Conservation (phyloP, 2,329 filamentous ascomycete genomes). For the Alternaria sp. region DNA sequence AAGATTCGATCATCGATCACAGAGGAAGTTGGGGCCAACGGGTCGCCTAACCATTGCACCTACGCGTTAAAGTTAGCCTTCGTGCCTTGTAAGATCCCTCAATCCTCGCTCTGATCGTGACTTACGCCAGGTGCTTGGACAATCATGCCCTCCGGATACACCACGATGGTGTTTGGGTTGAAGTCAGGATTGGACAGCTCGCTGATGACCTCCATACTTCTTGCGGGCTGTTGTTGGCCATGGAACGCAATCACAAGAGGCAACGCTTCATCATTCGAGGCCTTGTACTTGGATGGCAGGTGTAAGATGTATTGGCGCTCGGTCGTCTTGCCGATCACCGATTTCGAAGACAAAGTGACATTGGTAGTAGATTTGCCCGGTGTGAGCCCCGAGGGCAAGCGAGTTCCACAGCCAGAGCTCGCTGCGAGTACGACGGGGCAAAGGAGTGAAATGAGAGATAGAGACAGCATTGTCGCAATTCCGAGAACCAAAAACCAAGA, state of each 20-base stretch:
- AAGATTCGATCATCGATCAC: slow-evolving; percentile 53
- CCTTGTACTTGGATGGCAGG: slow-evolving; percentile 19
- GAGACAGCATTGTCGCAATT: neutral
- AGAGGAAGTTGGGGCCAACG: slow-evolving; percentile 35
- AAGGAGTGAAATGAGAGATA: neutral
- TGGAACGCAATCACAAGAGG: slow-evolving; percentile 30
- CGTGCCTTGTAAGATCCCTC: neutral
- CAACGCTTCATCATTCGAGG: slow-evolving; percentile 16
- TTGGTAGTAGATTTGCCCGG: slow-evolving; percentile 26
- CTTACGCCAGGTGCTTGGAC: slow-evolving; percentile 25
- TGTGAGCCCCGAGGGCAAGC: slow-evolving; percentile 14
- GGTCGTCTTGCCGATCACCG: slow-evolving; percentile 19
- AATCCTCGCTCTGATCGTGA: neutral
- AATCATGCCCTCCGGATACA: slow-evolving; percentile 30
- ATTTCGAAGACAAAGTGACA: slow-evolving; percentile 24
- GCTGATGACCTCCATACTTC: slow-evolving; percentile 27
- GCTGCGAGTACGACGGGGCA: slow-evolving; percentile 1
- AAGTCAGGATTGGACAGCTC: slow-evolving; percentile 25
- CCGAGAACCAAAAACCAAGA: neutral
- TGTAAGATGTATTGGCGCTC: slow-evolving; percentile 25
- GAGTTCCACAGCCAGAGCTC: slow-evolving; percentile 21
- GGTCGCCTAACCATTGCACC: slow-evolving; percentile 52
- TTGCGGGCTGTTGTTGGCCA: slow-evolving; percentile 24
- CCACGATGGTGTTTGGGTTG: slow-evolving; percentile 24
- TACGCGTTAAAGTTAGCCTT: neutral